Conservation (phyloP, 768 basidiomycete genomes). For the Sarcodon sp. region DNA sequence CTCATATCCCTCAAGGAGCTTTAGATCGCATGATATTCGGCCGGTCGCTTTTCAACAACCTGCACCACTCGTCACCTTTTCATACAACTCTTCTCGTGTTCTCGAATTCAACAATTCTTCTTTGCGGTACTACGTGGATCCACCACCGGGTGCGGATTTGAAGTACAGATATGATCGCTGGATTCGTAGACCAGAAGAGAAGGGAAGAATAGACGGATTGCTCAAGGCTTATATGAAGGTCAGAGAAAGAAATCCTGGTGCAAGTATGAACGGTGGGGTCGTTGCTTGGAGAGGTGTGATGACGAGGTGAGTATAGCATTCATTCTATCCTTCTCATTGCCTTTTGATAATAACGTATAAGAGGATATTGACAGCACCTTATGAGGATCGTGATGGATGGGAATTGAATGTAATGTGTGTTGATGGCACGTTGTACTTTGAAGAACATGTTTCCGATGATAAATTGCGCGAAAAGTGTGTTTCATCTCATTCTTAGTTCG, state of each 20-base stretch:
- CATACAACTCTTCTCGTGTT: slow-evolving; percentile 41
- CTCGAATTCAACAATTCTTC: slow-evolving; percentile 59
- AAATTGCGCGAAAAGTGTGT: slow-evolving; percentile 54
- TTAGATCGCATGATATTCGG: too few species aligned
- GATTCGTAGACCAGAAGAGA: slow-evolving; percentile 51
- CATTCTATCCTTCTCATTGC: slow-evolving; percentile 1
- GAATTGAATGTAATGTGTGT: slow-evolving; percentile 75
- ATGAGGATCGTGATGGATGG: slow-evolving; percentile 72
- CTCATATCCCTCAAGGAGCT: too few species aligned
- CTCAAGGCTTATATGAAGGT: slow-evolving; percentile 42
- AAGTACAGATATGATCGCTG: slow-evolving; percentile 64
- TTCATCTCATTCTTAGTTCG: background rate
- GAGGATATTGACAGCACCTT: slow-evolving; percentile 73
- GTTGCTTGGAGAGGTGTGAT: slow-evolving; percentile 74
- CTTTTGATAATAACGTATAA: slow-evolving; percentile 20
- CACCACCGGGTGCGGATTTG: slow-evolving; percentile 54
- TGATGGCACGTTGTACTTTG: slow-evolving; percentile 58
- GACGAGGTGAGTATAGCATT: slow-evolving; percentile 48
- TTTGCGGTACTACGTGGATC: slow-evolving; percentile 57
- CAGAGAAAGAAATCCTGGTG: slow-evolving; percentile 19
- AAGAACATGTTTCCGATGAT: slow-evolving; percentile 54
- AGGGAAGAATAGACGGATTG: slow-evolving; percentile 55
- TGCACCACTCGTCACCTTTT: slow-evolving; percentile 55
- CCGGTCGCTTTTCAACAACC: slow-evolving; percentile 55
- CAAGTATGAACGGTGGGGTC: slow-evolving; percentile 32